These are phyloP conservation scores for Thelonectria rubi DNA, from an alignment of 2,329 filamentous ascomycete genomes.

Conservation along the genomic window DNA sequence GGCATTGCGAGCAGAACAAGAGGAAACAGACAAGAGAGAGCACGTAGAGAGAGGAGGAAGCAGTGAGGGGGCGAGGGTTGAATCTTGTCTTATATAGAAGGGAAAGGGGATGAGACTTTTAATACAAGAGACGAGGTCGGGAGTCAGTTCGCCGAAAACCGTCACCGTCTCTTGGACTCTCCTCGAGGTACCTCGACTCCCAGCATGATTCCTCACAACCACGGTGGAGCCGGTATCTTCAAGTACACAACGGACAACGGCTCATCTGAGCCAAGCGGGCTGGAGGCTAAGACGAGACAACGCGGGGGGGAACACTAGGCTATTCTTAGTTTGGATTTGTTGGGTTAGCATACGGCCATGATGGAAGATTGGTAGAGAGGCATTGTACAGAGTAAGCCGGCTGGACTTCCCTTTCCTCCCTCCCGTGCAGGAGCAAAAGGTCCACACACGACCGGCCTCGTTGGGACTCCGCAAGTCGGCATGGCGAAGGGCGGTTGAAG, in stretches of 20 bases:
- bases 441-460: constrained; percentile 25
- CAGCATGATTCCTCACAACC: constrained; percentile 36
- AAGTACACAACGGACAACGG: constrained; percentile 19
- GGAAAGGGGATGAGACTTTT: constrained; percentile 18
- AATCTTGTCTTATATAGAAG: constrained; percentile 1
- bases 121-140: constrained; percentile 14
- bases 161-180: constrained; percentile 29
- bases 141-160: constrained; percentile 11
- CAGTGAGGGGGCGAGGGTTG: not conserved
- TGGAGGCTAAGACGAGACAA: constrained; percentile 31
- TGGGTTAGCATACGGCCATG: constrained; percentile 33
- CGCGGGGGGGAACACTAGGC: constrained; percentile 35
- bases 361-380: constrained; percentile 16
- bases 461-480: constrained; percentile 11
- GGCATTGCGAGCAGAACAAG: constrained; percentile 34
- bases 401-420: constrained; percentile 7
- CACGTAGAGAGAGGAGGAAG: constrained; percentile 5
- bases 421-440: constrained; percentile 32
- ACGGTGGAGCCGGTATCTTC: constrained; percentile 38
- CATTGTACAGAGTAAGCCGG: constrained; percentile 26
- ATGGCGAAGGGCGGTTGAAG: constrained; percentile 20
- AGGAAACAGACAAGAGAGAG: not conserved
- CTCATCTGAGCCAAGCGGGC: constrained; percentile 15
- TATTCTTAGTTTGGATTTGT: constrained; percentile 38
- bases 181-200: constrained; percentile 36